Base-by-base conservation (phyloP, 2,329 filamentous ascomycete species). In the Cladophialophora carrionii region DNA sequence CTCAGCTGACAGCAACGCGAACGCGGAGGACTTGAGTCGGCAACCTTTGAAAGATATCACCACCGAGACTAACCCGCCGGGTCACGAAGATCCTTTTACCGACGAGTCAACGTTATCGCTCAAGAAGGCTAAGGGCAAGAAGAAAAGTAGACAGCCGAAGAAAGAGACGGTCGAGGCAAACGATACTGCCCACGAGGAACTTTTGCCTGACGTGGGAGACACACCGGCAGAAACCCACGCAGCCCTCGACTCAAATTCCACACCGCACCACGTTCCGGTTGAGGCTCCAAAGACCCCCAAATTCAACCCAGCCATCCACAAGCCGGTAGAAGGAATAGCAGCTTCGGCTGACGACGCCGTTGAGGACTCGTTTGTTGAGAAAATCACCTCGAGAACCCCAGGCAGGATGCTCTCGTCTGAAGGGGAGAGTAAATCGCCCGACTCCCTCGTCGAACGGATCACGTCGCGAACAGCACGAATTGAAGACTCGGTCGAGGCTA, bases 401-500 rank as follows among this genome's bases (percentile, higher is more conserved):
- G 67, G 65, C 34, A 73, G 71, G 53, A 64, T 68, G 51, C 59
- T 60, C 17, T 55, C 48, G 7, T 55, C 62, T 2, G 26, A 64
- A 12, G 24, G 64, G 32, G 60, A 41, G 26, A 57, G 12, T 9
- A 34, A 32, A 2, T 57, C 62, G 20, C 46, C 64, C 4, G 62
- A 72, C n/a, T 72, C 67, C 2, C 71, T 71, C 46, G 54, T 65
- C 37, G 66, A 72, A 12, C 59, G 66, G 9, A 71, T 68, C 31
- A 67, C 53, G 24, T 62, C 67, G 17, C 69, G 68, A 43, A 68
- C 68, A 32, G 68, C 70, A 54, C 68, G 71, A 29, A 73, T 75
- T 31, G 79, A 82, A 67, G 78, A 82, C 64, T 80, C 81, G 2
- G 80, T 84, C 32, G 78, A 80, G 61, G 83, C 81, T 4, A 76